A percentile compares a stretch with the other conserved stretches of the same genome.
These are phyloP conservation scores for Annulohypoxylon bovei DNA, from an alignment of 495 filamentous ascomycete species.

Conservation along the genomic window DNA sequence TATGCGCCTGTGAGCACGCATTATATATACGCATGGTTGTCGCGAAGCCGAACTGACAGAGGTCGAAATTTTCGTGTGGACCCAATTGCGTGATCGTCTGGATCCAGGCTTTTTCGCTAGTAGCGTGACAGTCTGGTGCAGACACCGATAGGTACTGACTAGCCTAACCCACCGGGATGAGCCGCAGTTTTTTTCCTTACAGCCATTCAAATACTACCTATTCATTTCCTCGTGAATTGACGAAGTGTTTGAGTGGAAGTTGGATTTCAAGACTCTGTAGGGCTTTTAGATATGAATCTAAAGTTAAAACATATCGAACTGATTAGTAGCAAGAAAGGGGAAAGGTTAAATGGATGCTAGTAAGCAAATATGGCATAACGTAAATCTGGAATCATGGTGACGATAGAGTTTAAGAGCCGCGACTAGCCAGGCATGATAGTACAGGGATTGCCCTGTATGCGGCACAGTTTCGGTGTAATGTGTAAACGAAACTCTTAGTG, in stretches of 20 bases:
- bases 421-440: conserved; percentile 16
- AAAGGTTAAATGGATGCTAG: neutral
- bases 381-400: neutral
- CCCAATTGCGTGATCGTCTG: conserved; percentile 38
- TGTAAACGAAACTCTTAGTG: conserved; percentile 23
- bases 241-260: neutral
- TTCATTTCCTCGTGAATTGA: neutral
- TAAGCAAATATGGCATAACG: conserved; percentile 2
- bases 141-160: conserved; percentile 15
- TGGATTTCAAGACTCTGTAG: neutral
- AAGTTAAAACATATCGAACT: neutral
- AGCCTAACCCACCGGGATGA: conserved; percentile 7
- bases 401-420: conserved; percentile 18
- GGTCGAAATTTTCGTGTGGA: conserved; percentile 34
- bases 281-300: neutral
- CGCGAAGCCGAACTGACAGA: conserved; percentile 4
- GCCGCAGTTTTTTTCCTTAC: neutral
- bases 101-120: conserved; percentile 26
- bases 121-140: conserved; percentile 27
- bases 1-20: neutral
- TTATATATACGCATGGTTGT: conserved; percentile 19
- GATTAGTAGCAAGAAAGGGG: neutral
- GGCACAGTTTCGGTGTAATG: conserved; percentile 34
- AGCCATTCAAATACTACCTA: conserved; percentile 1
- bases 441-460: conserved; percentile 8